Evolutionary conservation across 805 yeast genomes (phyloP), one percentile per base, ranked within the genome.

Genomic region (Metschnikowia koreensis): DNA sequence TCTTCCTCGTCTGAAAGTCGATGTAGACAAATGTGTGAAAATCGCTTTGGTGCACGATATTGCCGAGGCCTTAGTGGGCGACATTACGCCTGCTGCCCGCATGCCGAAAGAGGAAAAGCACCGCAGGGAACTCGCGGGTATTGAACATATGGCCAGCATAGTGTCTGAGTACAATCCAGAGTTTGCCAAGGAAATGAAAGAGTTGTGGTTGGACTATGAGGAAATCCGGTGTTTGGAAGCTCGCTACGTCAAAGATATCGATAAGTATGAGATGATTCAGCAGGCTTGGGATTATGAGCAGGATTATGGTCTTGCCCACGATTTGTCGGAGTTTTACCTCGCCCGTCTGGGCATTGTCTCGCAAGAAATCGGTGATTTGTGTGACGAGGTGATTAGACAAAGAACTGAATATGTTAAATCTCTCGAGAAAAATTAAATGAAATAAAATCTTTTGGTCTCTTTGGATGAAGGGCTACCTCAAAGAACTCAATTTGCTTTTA

Each of bases 51-150:
- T 91, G 33, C 99, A 93, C 73, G 99, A 93, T 68, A 87, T 93
- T 61, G 97, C 98, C 10, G 99, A 93, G 74, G 69, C 92, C 4
- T 73, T 93, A 29, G 98, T 93, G 12, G 99, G 99, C 33, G 99
- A 93, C 67, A 89, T 93, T 46, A 91, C 96, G 1, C 99, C 61
- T 69, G 81, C 67, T 88, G 91, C 71, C 64, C 79, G 53, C 0
- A 81, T 92, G 31, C 74, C 82, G 44, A 90, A 91, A 66, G 74
- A 70, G 13, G 98, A 93, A 66, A 93, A 93, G 67, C 94, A 88
- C 67, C 77, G 86, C 52, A 76, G 97, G 51, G 98, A 93, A 64
- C 77, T 75, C 38, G 83, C 70, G 27, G 83, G 97, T 1, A 87
- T 93, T 59, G 63, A 79, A 39, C 91, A 84, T 64, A 65, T 93